A percentile compares a stretch with the other conserved stretches of the same genome.
Evolutionary conservation across 768 basidiomycete genomes (phyloP).

Genomic region (Auriscalpium microsporum): DNA sequence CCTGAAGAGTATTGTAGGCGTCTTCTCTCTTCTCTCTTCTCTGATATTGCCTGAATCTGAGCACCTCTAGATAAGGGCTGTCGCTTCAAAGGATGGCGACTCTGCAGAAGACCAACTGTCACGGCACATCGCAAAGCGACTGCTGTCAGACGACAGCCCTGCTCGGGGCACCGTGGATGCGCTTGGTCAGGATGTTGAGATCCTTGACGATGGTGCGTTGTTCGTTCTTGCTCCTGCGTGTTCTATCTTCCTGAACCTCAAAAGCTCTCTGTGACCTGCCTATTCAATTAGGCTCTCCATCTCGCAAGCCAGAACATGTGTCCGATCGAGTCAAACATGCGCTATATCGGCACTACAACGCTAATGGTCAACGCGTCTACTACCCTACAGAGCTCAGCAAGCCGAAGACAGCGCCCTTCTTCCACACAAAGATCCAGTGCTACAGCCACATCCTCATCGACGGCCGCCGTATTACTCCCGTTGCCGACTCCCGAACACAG

Average conservation of each 20-base stretch:
- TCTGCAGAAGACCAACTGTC: too few species aligned
- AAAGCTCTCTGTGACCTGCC: neutral
- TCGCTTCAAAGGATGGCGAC: too few species aligned
- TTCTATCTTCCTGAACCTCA: too few species aligned
- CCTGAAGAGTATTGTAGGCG: neutral
- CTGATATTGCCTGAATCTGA: too few species aligned
- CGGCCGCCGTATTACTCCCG: neutral
- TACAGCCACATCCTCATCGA: neutral
- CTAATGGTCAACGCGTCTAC: neutral
- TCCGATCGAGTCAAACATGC: neutral
- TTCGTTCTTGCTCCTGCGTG: too few species aligned
- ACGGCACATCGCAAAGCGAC: too few species aligned
- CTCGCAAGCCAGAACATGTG: neutral
- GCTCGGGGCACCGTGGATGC: constrained; percentile 1
- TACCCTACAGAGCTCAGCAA: neutral
- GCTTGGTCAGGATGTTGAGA: neutral
- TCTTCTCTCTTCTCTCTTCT: too few species aligned
- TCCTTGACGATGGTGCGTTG: neutral
- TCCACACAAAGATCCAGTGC: neutral
- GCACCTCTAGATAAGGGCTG: too few species aligned
- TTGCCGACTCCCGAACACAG: neutral
- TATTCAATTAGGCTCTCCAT: neutral
- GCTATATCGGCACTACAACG: neutral
- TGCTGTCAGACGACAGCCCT: too few species aligned
- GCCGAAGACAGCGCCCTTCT: neutral